Base-by-base conservation (phyloP, 352 stramenopile species). In the Phytophthora constricta region DNA sequence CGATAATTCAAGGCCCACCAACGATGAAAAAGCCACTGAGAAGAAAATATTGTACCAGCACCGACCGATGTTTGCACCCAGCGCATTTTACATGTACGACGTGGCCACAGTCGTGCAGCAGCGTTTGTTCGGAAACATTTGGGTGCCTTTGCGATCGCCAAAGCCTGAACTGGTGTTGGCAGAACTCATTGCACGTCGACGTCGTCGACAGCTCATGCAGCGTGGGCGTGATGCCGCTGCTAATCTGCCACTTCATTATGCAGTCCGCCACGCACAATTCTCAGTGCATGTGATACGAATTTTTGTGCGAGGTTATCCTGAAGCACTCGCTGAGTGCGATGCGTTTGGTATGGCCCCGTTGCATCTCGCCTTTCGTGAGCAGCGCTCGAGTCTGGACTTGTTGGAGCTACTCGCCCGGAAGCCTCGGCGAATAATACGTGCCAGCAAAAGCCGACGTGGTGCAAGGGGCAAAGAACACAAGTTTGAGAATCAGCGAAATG, bases 341-440 rank as follows among this genome's bases (percentile, higher is more conserved):
- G 73, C 70, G 17, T 86, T 82, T 53, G 82, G 79, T 7, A 85
- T 89, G 62, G 90, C 79, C 11, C 85, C 85, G 13, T 48, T 91
- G 34, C 85, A 93, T 50, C 61, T 91, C 2, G 81, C 76, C 9
- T 75, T 90, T 8, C 82, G 79, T 8, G 77, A 85, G 39, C 62
- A 70, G 17, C 68, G 72, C 13, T 56, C 61, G 0, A 66, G 22
- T 14, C 16, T 72, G 0, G 48, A 68, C 19, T 8, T 89, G 17
- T 4, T 85, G 0, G 11, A 62, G 13, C 45, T 87, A 1, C 63
- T 90, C 27, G 47, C 58, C 56, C 55, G 33, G 20, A 63, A 23
- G 41, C 34, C 66, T 28, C 62, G 27, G 17, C 19, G 17, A 9
- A 9, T 54, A 3, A 27, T 28, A 9, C 33, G 39, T 4, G 17